Evolutionary conservation across 2,329 filamentous ascomycete species (phyloP).

Genomic region (Diaporthe velutina): DNA sequence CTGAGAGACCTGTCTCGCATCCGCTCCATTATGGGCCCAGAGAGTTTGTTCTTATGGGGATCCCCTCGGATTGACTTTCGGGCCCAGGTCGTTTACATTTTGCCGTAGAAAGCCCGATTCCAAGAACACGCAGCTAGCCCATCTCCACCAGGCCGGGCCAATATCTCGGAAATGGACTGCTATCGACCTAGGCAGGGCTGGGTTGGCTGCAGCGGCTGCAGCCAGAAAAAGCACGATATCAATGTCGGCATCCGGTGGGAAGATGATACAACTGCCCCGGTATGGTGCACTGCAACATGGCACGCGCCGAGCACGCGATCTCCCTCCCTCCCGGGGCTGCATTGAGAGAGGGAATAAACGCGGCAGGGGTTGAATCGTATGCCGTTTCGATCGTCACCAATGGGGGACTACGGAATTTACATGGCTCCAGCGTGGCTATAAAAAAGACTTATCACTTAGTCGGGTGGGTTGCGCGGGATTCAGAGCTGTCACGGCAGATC

Average conservation of each 20-base stretch:
- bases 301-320: conserved; percentile 22
- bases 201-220: background rate
- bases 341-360: background rate
- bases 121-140: background rate
- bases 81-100: conserved; percentile 7
- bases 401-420: background rate
- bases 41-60: background rate
- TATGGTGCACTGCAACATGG: background rate
- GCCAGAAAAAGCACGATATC: conserved; percentile 13
- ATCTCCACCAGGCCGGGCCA: background rate
- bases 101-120: conserved; percentile 4
- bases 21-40: background rate
- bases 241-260: conserved; percentile 24
- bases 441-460: conserved; percentile 18
- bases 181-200: background rate
- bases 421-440: background rate
- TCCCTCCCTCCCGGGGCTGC: background rate
- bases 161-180: conserved; percentile 1
- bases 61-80: background rate
- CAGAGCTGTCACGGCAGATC: conserved; percentile 24
- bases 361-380: background rate
- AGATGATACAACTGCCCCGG: conserved; percentile 26
- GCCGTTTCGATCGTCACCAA: background rate
- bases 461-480: conserved; percentile 20
- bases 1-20: background rate